Conservation (phyloP, 2,329 filamentous ascomycete genomes). For the Juglanconis oblonga region DNA sequence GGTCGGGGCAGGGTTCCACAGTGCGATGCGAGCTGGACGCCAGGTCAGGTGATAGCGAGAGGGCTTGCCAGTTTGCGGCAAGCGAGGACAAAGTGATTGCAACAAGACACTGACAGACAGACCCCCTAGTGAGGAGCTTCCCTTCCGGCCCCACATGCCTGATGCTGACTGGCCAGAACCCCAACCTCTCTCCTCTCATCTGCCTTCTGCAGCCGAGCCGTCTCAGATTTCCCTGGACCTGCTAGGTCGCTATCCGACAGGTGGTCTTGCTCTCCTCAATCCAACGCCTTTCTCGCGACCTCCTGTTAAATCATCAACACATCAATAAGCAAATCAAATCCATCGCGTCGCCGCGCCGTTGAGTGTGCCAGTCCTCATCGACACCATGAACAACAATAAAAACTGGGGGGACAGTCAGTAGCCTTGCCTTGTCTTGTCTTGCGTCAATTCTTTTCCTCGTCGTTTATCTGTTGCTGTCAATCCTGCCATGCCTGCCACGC, state of each 20-base stretch:
- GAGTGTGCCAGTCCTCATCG: conserved; percentile 2
- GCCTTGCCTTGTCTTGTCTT: neutral
- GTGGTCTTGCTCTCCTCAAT: conserved; percentile 4
- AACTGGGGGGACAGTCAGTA: conserved; percentile 20
- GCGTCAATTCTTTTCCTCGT: neutral
- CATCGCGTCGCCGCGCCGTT: conserved; percentile 9
- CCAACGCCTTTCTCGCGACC: conserved; percentile 7
- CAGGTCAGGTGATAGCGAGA: neutral
- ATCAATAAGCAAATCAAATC: conserved; percentile 12
- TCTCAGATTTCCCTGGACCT: neutral
- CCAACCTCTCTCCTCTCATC: neutral
- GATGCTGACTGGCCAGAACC: conserved; percentile 4
- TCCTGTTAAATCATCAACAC: conserved; percentile 18
- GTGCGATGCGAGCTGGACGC: neutral
- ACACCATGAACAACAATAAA: conserved; percentile 18
- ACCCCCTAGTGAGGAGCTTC: too few relatives aligned
- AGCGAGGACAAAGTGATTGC: neutral
- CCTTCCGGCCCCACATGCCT: too few relatives aligned
- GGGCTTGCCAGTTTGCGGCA: neutral
- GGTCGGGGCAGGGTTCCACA: neutral
- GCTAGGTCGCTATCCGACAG: conserved; percentile 18
- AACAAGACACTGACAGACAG: neutral
- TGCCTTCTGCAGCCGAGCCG: neutral
- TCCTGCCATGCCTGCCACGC: conserved; percentile 10
- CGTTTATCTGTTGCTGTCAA: conserved; percentile 3